Percentiles rank a stretch among this genome's conserved stretches.
Evolutionary conservation across 495 filamentous ascomycete species (phyloP).

Genomic region (Parachaetomium inaequale): DNA sequence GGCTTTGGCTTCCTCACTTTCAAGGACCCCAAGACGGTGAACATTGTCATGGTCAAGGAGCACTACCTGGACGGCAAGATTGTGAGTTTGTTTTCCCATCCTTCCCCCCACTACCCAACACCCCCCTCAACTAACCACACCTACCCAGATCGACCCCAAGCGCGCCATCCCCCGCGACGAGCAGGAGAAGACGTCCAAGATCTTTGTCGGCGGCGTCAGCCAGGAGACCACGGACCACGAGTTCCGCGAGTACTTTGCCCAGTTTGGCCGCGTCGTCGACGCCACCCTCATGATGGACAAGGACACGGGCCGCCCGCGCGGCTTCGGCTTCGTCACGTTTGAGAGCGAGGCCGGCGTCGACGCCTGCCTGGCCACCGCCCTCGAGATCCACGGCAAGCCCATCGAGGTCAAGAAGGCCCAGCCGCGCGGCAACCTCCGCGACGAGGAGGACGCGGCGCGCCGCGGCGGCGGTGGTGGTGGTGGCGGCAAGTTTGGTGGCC

Average conservation of each 20-base stretch:
- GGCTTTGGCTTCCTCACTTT: slow-evolving; percentile 98
- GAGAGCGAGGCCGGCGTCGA: slow-evolving; percentile 95
- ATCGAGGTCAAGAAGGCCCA: slow-evolving; percentile 99
- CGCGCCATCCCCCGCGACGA: slow-evolving; percentile 96
- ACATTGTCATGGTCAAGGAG: slow-evolving; percentile 99
- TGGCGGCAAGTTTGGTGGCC: slow-evolving; percentile 46
- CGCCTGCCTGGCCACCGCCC: slow-evolving; percentile 69
- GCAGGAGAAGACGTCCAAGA: slow-evolving; percentile 96
- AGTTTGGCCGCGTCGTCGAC: slow-evolving; percentile 93
- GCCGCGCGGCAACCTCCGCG: slow-evolving; percentile 88
- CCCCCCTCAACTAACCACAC: slow-evolving; percentile 16
- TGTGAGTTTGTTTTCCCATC: slow-evolving; percentile 53
- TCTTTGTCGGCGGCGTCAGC: slow-evolving; percentile 96
- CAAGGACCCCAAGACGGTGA: slow-evolving; percentile 93
- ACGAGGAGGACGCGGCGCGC: slow-evolving; percentile 75
- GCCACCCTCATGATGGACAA: slow-evolving; percentile 99
- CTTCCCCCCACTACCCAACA: background rate
- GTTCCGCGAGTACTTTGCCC: slow-evolving; percentile 93
- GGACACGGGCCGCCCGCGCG: slow-evolving; percentile 90
- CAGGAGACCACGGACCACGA: slow-evolving; percentile 94
- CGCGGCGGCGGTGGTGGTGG: slow-evolving; percentile 45
- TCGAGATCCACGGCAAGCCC: slow-evolving; percentile 89
- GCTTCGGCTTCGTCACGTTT: slow-evolving; percentile 99
- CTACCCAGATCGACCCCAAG: slow-evolving; percentile 85
- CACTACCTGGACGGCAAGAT: slow-evolving; percentile 98